phyloP scores from a whole-genome alignment of 176 grass and related monocot species.

The Miscanthus lutarioriparius region DNA sequence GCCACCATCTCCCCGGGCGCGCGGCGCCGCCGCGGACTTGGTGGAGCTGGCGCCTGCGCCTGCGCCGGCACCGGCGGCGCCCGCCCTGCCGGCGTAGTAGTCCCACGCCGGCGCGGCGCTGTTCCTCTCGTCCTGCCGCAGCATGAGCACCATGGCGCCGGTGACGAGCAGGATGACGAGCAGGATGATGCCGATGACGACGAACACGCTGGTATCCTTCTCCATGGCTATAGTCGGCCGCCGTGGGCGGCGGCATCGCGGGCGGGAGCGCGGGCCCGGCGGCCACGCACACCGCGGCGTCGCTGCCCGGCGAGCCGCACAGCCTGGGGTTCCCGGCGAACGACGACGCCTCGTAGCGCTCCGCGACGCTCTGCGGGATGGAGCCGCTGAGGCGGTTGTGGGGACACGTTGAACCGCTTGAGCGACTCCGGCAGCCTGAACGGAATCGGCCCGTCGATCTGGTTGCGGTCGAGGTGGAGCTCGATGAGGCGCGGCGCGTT shows the following conservation, averaged over 20 bases:
- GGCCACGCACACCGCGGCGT: slow-evolving; percentile 9
- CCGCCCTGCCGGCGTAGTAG: neutral
- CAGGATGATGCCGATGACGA: slow-evolving; percentile 48
- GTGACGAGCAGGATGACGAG: slow-evolving; percentile 44
- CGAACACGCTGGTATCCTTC: slow-evolving; percentile 48
- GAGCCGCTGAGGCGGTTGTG: slow-evolving; percentile 60
- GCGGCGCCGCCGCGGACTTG: neutral
- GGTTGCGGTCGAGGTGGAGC: slow-evolving; percentile 70
- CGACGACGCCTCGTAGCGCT: slow-evolving; percentile 43
- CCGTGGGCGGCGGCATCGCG: neutral
- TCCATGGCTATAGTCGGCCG: neutral
- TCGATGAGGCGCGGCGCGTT: slow-evolving; percentile 50
- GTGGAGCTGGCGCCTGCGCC: neutral
- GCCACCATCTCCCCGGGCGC: neutral
- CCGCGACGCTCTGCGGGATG: slow-evolving; percentile 35
- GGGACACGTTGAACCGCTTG: slow-evolving; percentile 59
- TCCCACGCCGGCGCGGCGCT: slow-evolving; percentile 8
- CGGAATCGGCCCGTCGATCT: slow-evolving; percentile 55
- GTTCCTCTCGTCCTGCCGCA: slow-evolving; percentile 31
- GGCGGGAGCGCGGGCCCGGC: neutral
- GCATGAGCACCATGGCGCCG: slow-evolving; percentile 41
- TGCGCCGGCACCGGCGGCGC: neutral
- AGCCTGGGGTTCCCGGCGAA: slow-evolving; percentile 63
- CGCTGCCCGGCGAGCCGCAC: slow-evolving; percentile 37
- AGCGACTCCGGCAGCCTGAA: slow-evolving; percentile 39